These are phyloP conservation scores for Rubus parviflorus DNA, from an alignment of 306 rosid species.

Conservation along the genomic window DNA sequence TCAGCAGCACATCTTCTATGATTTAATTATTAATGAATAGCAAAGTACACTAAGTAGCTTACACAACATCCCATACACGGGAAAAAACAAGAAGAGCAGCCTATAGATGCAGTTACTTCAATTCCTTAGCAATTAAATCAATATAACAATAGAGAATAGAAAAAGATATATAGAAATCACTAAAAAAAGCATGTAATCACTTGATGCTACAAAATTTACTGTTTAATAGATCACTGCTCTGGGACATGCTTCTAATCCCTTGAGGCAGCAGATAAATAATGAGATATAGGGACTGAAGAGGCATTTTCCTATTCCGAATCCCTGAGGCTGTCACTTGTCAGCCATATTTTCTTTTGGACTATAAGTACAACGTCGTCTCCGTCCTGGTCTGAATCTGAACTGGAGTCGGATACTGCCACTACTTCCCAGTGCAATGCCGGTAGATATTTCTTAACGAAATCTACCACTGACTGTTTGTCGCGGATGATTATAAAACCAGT, in stretches of 20 bases:
- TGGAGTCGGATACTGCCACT: conserved; percentile 52
- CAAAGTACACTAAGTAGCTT: conserved; percentile 27
- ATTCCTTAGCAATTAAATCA: conserved; percentile 41
- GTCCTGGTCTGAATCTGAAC: conserved; percentile 58
- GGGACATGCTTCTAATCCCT: conserved; percentile 50
- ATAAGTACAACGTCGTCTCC: conserved; percentile 60
- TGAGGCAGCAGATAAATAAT: conserved; percentile 33
- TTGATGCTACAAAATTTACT: conserved; percentile 50
- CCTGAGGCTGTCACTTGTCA: conserved; percentile 64
- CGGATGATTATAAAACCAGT: conserved; percentile 74
- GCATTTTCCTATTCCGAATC: conserved; percentile 58
- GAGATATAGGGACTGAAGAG: conserved; percentile 19
- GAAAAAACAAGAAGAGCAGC: conserved; percentile 31
- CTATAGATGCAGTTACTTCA: conserved; percentile 42
- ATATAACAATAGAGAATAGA: conserved; percentile 28
- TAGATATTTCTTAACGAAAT: conserved; percentile 63
- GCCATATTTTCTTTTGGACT: conserved; percentile 88
- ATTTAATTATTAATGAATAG: conserved; percentile 29
- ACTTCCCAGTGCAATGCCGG: conserved; percentile 90
- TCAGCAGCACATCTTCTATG: conserved; percentile 24
- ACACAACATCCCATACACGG: conserved; percentile 38
- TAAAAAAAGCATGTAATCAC: conserved; percentile 25
- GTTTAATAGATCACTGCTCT: conserved; percentile 37
- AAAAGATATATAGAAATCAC: conserved; percentile 14
- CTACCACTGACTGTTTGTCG: conserved; percentile 67